phyloP scores from a whole-genome alignment of 2,329 filamentous ascomycete species.

The Albophoma yamanashiensis region DNA sequence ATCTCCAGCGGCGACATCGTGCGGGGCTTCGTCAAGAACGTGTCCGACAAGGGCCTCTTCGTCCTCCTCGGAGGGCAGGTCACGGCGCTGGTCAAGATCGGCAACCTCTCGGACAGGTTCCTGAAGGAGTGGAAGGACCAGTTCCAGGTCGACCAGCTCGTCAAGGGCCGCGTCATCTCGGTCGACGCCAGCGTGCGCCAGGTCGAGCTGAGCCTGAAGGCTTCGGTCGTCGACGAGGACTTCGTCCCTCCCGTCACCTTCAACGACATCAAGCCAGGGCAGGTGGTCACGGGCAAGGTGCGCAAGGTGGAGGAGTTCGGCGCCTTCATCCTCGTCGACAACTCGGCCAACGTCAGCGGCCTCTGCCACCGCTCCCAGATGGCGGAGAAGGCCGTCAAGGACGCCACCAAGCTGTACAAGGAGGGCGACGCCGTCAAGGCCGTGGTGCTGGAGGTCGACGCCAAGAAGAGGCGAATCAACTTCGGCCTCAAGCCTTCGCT shows the following conservation, averaged over 20 bases:
- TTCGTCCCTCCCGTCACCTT: constrained; percentile 66
- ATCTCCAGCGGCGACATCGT: constrained; percentile 68
- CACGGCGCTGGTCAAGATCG: constrained; percentile 73
- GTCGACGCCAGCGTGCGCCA: constrained; percentile 60
- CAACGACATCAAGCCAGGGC: constrained; percentile 66
- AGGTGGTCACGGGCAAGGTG: constrained; percentile 80
- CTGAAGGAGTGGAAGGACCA: constrained; percentile 92
- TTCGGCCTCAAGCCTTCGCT: constrained; percentile 91
- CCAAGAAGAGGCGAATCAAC: constrained; percentile 65
- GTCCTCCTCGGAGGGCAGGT: constrained; percentile 72
- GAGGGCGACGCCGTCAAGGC: constrained; percentile 93
- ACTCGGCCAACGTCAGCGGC: constrained; percentile 80
- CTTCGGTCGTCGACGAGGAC: constrained; percentile 69
- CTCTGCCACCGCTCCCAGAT: constrained; percentile 89
- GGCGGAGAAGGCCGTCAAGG: constrained; percentile 70
- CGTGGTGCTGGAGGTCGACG: constrained; percentile 69
- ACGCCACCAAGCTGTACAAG: constrained; percentile 82
- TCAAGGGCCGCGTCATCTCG: constrained; percentile 72
- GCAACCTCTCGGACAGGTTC: constrained; percentile 81
- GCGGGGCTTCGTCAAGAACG: constrained; percentile 84
- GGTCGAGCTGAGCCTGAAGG: constrained; percentile 78
- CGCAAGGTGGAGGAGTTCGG: constrained; percentile 93
- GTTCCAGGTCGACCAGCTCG: constrained; percentile 81
- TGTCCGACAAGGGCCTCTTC: constrained; percentile 83
- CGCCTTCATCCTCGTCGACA: constrained; percentile 84